Base-by-base conservation (phyloP, 768 basidiomycete species). In the Tulasnella sp. region DNA sequence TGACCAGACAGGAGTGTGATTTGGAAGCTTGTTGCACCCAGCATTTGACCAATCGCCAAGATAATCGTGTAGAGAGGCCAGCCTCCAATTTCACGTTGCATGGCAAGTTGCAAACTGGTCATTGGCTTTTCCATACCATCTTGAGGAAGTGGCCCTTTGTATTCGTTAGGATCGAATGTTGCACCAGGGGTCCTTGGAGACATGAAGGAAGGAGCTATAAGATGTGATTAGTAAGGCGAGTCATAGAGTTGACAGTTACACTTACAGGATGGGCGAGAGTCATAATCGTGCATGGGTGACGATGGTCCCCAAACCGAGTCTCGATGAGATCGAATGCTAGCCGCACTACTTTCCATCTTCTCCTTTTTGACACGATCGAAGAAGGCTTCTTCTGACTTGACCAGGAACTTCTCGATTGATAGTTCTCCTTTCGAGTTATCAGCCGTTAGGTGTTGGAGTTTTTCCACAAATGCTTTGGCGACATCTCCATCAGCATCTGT, bases 61-160 rank as follows among this genome's bases (percentile, higher is more conserved):
- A 92, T 70, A 59, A 92, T 83, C 34, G 87, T 83, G 65, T 95
- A 95, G 56, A 95, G 63, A 0, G 91, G 91, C 91, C 91, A 95
- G 32, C 84, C 83, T 35, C 67, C 75, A 41, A 91, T 63, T 64
- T 87, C 78, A 37, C 87, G 72, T 27, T 85, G 73, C 76, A 95
- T 74, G 20, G 79, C 76, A 56, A 92, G 82, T 62, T 95, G 91
- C 39, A 91, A 62, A 49, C 82, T 71, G 5, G 80, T 83, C 87
- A 95, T 87, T 15, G 78, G 77, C n/a, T 73, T 68, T 19, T 84
- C 81, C n/a, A 72, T 59, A 16, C 65, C 62, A 16, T 64, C 64
- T 29, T 67, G 60, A 20, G 60, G 48, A 20, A 68, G 68, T 33
- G 69, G 70, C 27, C 69, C 69, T 31, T 67, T 65, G 58, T 77